Percentiles rank a stretch among this genome's conserved stretches.
Evolutionary conservation across 306 rosid genomes (phyloP).

Genomic region (Fagus crenata): DNA sequence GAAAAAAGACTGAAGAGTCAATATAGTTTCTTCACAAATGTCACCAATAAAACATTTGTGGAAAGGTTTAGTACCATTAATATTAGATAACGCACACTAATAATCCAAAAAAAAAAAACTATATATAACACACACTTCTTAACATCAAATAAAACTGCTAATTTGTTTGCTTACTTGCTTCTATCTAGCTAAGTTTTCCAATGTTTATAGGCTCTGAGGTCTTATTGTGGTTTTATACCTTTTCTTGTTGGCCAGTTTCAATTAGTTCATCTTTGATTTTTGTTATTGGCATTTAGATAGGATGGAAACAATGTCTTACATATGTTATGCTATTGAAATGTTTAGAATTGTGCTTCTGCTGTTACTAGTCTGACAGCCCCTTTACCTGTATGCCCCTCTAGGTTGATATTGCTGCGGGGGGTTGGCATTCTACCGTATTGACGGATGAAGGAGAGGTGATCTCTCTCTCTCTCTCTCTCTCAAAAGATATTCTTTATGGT

Average conservation of each 20-base stretch:
- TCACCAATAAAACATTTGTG: not conserved
- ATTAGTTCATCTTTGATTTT: slow-evolving; percentile 8
- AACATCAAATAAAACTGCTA: not conserved
- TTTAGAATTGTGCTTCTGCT: not conserved
- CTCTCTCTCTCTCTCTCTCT: slow-evolving; percentile 19
- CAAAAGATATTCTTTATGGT: not conserved
- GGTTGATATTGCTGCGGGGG: slow-evolving; percentile 99
- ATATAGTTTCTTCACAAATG: not conserved
- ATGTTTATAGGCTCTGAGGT: not conserved
- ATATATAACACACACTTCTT: not conserved
- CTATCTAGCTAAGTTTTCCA: not conserved
- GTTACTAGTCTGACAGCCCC: slow-evolving; percentile 14
- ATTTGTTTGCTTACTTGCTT: not conserved
- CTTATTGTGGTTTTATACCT: not conserved
- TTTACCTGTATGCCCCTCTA: slow-evolving; percentile 30
- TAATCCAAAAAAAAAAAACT: no score
- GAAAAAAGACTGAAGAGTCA: not conserved
- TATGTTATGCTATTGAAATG: not conserved
- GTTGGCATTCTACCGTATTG: slow-evolving; percentile 98
- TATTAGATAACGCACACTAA: not conserved
- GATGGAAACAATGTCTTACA: not conserved
- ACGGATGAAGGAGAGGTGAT: slow-evolving; percentile 90
- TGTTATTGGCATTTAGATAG: not conserved
- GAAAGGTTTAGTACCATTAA: not conserved
- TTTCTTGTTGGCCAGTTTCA: not conserved